Conservation (phyloP, 345 rosid species). For the Bruguiera parviflora region DNA sequence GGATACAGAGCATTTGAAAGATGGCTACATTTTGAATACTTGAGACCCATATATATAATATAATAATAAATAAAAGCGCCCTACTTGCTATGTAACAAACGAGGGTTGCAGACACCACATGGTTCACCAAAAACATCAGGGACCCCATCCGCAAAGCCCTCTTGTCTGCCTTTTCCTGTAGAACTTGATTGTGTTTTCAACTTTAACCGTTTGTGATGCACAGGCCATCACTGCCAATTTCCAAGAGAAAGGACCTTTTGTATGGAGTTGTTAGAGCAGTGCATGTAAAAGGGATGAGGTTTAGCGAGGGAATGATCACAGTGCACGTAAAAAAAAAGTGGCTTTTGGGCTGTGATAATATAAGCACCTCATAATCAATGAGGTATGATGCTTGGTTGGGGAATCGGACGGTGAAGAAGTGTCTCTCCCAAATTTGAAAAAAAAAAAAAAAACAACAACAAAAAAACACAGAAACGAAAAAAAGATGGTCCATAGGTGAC, state of each 20-base stretch:
- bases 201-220: constrained; percentile 28
- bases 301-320: too few species aligned
- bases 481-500: too few species aligned
- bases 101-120: neutral
- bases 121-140: constrained; percentile 15
- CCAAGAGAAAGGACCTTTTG: constrained; percentile 4
- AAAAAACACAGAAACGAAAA: too few species aligned
- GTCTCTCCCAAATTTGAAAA: too few species aligned
- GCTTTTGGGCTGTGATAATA: too few species aligned
- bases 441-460: too few species aligned
- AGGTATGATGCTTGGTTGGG: too few species aligned
- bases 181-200: constrained; percentile 4
- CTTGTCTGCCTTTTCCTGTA: constrained; percentile 26
- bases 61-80: neutral
- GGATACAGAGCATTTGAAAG: neutral
- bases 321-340: too few species aligned
- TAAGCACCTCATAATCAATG: too few species aligned
- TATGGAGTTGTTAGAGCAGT: constrained; percentile 19
- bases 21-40: neutral
- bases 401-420: too few species aligned
- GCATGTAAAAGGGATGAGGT: constrained; percentile 16
- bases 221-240: neutral
- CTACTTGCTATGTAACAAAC: neutral
- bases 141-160: constrained; percentile 22
- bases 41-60: neutral